Evolutionary conservation across 441 rosid species (phyloP), one percentile per base, ranked within the genome.

Genomic region (Raphanus hybrid): DNA sequence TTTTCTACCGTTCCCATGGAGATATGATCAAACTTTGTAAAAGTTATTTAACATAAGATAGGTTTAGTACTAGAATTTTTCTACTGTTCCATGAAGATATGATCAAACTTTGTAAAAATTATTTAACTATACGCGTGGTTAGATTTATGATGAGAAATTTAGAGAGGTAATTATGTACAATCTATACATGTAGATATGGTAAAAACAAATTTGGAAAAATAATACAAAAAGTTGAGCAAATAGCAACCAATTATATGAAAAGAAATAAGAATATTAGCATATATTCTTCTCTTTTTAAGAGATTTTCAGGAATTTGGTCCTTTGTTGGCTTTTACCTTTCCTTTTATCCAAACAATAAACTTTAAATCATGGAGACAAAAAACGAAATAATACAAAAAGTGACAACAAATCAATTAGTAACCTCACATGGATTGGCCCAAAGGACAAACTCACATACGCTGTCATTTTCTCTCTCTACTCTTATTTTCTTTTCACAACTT

Each of bases 351-450:
- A 50, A 50, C 57, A 50, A 50, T 50, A 50, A 50, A 50, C 57
- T 50, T 14, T 6, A 50, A 50, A 2, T 14, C 2, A 50, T 50
- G 1, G 20, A 50, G 57, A 50, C 18, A 50, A 10, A 2, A 14
- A 50, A 50, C n/a, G 1, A 50, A 14, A 50, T 8, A 48, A 48
- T 5, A 14, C 57, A 14, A 50, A 14, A 48, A 48, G 16, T 48
- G 55, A 50, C 20, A 15, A 50, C 2, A 50, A 14, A 50, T 50
- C 55, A 50, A 50, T 50, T 50, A 50, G 18, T 50, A 50, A 14
- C 20, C 57, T 50, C 57, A 50, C 57, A 50, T 50, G 57, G 57
- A 14, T 50, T 50, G 18, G 55, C 55, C 55, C 55, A 50, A 50
- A 50, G 15, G 57, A 50, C 57, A 50, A 50, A 50, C 20, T 50